Evolutionary conservation across 306 rosid genomes (phyloP).

Genomic region (Rosa multiflora): DNA sequence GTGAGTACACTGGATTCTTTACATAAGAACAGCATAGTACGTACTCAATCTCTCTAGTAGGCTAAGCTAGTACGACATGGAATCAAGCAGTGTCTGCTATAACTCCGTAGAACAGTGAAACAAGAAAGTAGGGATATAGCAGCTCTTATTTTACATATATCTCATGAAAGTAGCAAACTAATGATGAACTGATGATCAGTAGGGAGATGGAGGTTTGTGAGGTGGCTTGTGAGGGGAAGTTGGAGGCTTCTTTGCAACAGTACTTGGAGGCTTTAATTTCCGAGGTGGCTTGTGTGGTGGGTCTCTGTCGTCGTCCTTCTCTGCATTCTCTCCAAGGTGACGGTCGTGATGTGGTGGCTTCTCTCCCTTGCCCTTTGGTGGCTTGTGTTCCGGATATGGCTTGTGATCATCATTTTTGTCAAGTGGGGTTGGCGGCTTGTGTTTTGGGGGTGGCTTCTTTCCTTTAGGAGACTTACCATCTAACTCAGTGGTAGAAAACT

Average conservation of each 20-base stretch:
- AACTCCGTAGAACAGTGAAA: too few relatives aligned
- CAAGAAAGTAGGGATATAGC: neutral
- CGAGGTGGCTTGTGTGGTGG: constrained; percentile 5
- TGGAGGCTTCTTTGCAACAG: neutral
- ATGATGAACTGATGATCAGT: neutral
- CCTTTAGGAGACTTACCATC: constrained; percentile 8
- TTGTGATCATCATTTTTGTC: neutral
- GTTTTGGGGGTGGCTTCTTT: constrained; percentile 12
- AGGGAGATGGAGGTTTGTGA: neutral
- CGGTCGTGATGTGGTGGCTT: constrained; percentile 7
- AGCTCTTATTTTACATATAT: constrained; percentile 8
- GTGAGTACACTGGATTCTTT: neutral
- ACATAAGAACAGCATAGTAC: neutral
- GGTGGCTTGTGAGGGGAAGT: constrained; percentile 8
- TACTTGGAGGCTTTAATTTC: constrained; percentile 9
- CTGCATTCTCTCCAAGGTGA: neutral
- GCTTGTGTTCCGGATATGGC: constrained; percentile 5
- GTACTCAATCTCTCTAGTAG: neutral
- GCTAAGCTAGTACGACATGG: neutral
- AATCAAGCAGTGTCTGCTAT: neutral
- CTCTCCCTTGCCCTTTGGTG: constrained; percentile 6
- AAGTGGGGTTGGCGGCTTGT: constrained; percentile 9
- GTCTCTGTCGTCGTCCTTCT: neutral
- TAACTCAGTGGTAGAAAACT: neutral
- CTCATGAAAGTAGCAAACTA: neutral